A percentile compares a stretch with the other conserved stretches of the same genome.
Conservation (phyloP, 495 filamentous ascomycete genomes). For the Podospora didyma region DNA sequence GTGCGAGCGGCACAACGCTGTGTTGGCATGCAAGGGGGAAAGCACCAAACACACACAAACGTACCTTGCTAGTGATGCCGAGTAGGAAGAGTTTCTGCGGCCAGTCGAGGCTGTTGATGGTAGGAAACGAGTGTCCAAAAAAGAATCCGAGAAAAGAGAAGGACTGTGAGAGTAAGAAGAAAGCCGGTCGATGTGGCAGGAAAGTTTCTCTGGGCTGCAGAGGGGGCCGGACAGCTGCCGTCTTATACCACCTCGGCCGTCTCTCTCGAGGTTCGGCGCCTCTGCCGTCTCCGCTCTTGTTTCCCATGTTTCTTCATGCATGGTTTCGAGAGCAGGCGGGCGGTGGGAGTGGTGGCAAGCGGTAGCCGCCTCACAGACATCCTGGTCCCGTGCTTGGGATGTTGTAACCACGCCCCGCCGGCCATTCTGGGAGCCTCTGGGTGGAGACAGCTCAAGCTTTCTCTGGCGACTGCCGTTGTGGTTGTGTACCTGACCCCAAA, state of each 20-base stretch:
- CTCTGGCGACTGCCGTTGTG: background rate
- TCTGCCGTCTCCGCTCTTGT: slow-evolving; percentile 14
- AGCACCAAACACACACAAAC: background rate
- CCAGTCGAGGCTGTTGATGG: slow-evolving; percentile 13
- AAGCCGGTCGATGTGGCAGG: slow-evolving; percentile 9
- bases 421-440: slow-evolving; percentile 4
- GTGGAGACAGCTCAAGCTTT: slow-evolving; percentile 3
- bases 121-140: slow-evolving; percentile 8
- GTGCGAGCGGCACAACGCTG: too few relatives aligned
- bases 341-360: slow-evolving; percentile 20
- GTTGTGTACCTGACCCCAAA: background rate
- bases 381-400: background rate
- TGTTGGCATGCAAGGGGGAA: background rate
- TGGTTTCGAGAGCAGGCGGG: slow-evolving; percentile 8
- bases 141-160: slow-evolving; percentile 13
- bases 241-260: slow-evolving; percentile 22
- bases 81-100: slow-evolving; percentile 3
- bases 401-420: background rate
- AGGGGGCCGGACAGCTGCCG: slow-evolving; percentile 8
- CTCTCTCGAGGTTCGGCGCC: slow-evolving; percentile 6
- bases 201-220: slow-evolving; percentile 17
- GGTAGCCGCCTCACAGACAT: slow-evolving; percentile 7
- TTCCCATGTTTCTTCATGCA: slow-evolving; percentile 17
- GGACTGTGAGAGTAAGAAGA: slow-evolving; percentile 1
- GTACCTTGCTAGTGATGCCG: slow-evolving; percentile 3